A percentile compares a stretch with the other conserved stretches of the same genome.
Conservation (phyloP, 2,329 filamentous ascomycete genomes). For the Blumeriella jaapii region DNA sequence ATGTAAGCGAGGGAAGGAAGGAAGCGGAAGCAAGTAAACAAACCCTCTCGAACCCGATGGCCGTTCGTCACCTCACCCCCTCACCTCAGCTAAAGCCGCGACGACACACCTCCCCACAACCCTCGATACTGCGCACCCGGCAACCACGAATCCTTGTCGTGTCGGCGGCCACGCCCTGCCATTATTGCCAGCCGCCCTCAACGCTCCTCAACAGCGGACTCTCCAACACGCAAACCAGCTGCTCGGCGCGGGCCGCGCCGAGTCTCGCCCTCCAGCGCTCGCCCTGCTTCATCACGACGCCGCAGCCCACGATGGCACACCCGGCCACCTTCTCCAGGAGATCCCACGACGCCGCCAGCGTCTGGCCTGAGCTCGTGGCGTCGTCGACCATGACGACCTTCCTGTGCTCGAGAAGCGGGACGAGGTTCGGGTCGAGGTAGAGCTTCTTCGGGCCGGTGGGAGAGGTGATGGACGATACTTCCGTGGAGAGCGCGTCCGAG, state of each 20-base stretch:
- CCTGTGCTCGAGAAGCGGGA: constrained; percentile 16
- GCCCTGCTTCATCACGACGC: constrained; percentile 24
- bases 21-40: no score
- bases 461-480: constrained; percentile 22
- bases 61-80: no score
- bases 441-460: constrained; percentile 16
- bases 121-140: no score
- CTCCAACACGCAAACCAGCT: constrained; percentile 17
- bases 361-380: constrained; percentile 22
- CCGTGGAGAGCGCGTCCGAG: constrained; percentile 14
- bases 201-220: constrained; percentile 19
- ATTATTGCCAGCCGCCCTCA: constrained; percentile 18
- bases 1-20: no score
- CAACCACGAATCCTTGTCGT: constrained; percentile 3
- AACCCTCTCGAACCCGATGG: no score
- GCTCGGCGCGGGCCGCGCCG: constrained; percentile 11
- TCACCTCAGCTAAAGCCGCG: no score
- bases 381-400: constrained; percentile 21
- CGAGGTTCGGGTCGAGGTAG: constrained; percentile 20
- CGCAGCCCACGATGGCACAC: constrained; percentile 15
- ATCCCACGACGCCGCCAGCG: constrained; percentile 21
- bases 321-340: constrained; percentile 18
- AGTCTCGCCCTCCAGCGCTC: constrained; percentile 15
- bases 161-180: neutral
- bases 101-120: no score